Evolutionary conservation across 2,329 filamentous ascomycete species (phyloP), one percentile per base, ranked within the genome.

Genomic region (Ceratocystis destructans): DNA sequence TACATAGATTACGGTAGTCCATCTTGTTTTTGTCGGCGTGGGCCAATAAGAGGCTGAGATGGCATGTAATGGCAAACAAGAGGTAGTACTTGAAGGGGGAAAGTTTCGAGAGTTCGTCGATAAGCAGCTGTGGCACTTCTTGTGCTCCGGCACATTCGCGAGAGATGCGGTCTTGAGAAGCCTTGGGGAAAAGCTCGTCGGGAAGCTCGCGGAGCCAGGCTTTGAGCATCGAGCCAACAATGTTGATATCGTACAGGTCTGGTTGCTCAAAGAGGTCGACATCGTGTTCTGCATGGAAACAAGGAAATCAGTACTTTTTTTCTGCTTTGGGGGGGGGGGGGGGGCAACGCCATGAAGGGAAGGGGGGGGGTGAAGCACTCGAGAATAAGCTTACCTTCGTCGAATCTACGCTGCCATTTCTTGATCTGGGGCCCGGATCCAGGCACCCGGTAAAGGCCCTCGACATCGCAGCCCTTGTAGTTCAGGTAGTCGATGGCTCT

Each of bases 21-120:
- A 97, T 97, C 79, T 96, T 96, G 82, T 96, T 97, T 79, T 93
- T 92, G 70, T 95, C 90, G 28, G 91, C 88, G 75, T 96, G 93
- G 1, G 90, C 91, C 71, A 96, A 86, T 8, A 97, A 82, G 31
- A 96, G 82, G 71, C 91, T 96, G 62, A 97, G 85, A 72, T 97
- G 93, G 76, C 93, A 96, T 44, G 93, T 97, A 71, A 96, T 96
- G 71, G 93, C 93, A 74, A 97, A 97, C 5, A 97, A 85, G 15
- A 97, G 87, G 73, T 97, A 96, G 77, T 97, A 97, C 77, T 96
- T 96, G 80, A 94, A 96, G 0, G 93, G 93, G 5, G 93, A 89
- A n/a, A 97, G 81, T 71, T 90, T 92, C 1, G 93, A 96, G 2
- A 97, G 84, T 75, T 96, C 90, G 70, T 96, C 91, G 70, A 95